Conservation (phyloP, 768 basidiomycete genomes). For the Trametes elegans region DNA sequence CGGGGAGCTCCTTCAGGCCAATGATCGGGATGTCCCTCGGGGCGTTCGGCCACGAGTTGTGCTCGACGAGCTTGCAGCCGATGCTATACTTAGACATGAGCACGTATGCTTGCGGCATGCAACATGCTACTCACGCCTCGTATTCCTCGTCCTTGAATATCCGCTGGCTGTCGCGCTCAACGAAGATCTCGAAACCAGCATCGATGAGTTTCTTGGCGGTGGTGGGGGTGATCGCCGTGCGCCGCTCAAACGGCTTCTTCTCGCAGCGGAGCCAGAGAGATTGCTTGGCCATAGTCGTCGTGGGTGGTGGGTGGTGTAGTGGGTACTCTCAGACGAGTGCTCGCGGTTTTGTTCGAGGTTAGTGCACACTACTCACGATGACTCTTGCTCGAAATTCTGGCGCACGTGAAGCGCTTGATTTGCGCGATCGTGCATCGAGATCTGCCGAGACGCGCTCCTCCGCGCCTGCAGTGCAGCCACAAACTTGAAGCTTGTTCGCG, state of each 20-base stretch:
- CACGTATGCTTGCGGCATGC: background rate
- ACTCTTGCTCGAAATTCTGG: conserved; percentile 16
- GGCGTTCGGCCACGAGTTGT: conserved; percentile 87
- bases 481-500: background rate
- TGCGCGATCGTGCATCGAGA: conserved; percentile 9
- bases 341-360: background rate
- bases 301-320: background rate
- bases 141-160: conserved; percentile 95
- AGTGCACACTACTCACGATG: conserved; percentile 10
- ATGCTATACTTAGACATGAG: conserved; percentile 49
- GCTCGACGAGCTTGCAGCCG: conserved; percentile 83
- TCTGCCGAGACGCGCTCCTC: background rate
- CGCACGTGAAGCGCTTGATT: conserved; percentile 15
- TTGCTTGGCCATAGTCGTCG: conserved; percentile 42
- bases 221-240: conserved; percentile 89
- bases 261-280: conserved; percentile 95
- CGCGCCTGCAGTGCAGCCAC: background rate
- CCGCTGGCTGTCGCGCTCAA: conserved; percentile 91
- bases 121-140: conserved; percentile 64
- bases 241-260: conserved; percentile 91
- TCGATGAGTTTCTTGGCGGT: conserved; percentile 87
- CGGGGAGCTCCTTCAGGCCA: conserved; percentile 94
- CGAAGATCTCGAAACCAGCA: conserved; percentile 84
- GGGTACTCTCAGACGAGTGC: background rate
- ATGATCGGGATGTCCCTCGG: conserved; percentile 77